A percentile compares a stretch with the other conserved stretches of the same genome.
These are phyloP conservation scores for Globisporangium recalcitrans DNA, from an alignment of 352 stramenopile genomes.

Conservation along the genomic window DNA sequence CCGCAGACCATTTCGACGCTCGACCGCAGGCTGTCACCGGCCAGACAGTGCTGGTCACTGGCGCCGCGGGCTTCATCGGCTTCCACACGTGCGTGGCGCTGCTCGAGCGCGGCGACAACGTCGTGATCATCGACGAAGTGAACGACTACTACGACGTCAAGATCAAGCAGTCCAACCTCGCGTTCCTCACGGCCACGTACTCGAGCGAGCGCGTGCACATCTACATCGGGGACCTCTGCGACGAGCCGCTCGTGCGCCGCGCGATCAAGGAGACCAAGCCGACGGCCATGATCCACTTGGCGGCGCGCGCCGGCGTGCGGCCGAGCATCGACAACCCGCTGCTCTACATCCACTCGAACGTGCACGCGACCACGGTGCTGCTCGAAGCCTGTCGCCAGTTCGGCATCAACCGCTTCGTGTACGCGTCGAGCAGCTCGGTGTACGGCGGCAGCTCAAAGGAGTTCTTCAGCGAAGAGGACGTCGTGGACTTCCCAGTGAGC, in stretches of 20 bases:
- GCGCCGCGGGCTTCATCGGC: slow-evolving; percentile 96
- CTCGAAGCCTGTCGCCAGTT: slow-evolving; percentile 91
- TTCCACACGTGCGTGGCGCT: slow-evolving; percentile 92
- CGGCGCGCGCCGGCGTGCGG: slow-evolving; percentile 93
- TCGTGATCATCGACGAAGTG: slow-evolving; percentile 97
- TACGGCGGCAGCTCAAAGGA: slow-evolving; percentile 92
- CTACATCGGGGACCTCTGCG: slow-evolving; percentile 92
- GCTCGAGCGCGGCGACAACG: slow-evolving; percentile 83
- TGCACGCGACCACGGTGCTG: slow-evolving; percentile 91
- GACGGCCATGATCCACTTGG: slow-evolving; percentile 92
- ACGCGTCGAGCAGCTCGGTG: slow-evolving; percentile 93
- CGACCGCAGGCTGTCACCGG: neutral
- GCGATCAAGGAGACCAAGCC: slow-evolving; percentile 88
- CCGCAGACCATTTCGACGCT: neutral
- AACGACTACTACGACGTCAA: slow-evolving; percentile 99
- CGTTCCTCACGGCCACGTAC: slow-evolving; percentile 65
- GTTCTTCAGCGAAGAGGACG: slow-evolving; percentile 88
- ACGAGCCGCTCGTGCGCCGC: slow-evolving; percentile 86
- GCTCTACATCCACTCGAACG: slow-evolving; percentile 98
- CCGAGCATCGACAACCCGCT: slow-evolving; percentile 97
- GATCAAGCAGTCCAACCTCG: slow-evolving; percentile 95
- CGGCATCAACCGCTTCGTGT: slow-evolving; percentile 93
- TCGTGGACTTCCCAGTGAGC: slow-evolving; percentile 93
- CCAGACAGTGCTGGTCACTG: slow-evolving; percentile 72
- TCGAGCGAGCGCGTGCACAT: slow-evolving; percentile 56